A percentile compares a stretch with the other conserved stretches of the same genome.
Conservation (phyloP, 371 early-diverging fungal species). For the Syncephalastrum sp. region DNA sequence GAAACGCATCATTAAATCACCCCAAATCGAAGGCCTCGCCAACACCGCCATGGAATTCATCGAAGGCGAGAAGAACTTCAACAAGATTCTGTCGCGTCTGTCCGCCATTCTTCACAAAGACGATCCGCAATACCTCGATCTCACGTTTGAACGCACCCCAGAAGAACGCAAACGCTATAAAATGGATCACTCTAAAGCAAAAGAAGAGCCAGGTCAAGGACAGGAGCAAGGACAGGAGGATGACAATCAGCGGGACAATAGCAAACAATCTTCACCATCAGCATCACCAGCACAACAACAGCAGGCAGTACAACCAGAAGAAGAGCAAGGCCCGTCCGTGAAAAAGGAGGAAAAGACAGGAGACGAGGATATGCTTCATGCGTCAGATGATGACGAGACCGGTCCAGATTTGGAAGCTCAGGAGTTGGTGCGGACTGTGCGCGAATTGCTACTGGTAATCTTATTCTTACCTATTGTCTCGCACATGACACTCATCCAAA, state of each 20-base stretch:
- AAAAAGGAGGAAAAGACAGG: slow-evolving; percentile 9
- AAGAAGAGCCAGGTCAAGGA: neutral
- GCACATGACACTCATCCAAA: neutral
- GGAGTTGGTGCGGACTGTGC: slow-evolving; percentile 37
- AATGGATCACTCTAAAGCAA: neutral
- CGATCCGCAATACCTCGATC: slow-evolving; percentile 49
- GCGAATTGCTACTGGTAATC: slow-evolving; percentile 39
- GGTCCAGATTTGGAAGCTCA: slow-evolving; percentile 31
- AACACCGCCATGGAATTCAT: slow-evolving; percentile 52
- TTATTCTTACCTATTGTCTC: neutral
- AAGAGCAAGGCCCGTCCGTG: slow-evolving; percentile 6
- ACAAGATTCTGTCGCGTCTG: slow-evolving; percentile 47
- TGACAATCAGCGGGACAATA: slow-evolving; percentile 3
- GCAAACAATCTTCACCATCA: slow-evolving; percentile 1
- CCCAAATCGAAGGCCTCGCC: slow-evolving; percentile 43
- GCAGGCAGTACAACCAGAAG: slow-evolving; percentile 2
- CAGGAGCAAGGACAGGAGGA: slow-evolving; percentile 1
- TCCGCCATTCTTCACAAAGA: slow-evolving; percentile 49
- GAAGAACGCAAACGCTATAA: slow-evolving; percentile 24
- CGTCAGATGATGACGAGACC: slow-evolving; percentile 6
- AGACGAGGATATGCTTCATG: slow-evolving; percentile 7
- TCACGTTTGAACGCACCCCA: slow-evolving; percentile 37
- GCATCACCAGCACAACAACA: slow-evolving; percentile 3
- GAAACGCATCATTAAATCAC: slow-evolving; percentile 41
- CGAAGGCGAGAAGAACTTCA: slow-evolving; percentile 51